Percentiles rank a stretch among this genome's conserved stretches.
Conservation (phyloP, 768 basidiomycete genomes). For the Lactifluus echinatus region DNA sequence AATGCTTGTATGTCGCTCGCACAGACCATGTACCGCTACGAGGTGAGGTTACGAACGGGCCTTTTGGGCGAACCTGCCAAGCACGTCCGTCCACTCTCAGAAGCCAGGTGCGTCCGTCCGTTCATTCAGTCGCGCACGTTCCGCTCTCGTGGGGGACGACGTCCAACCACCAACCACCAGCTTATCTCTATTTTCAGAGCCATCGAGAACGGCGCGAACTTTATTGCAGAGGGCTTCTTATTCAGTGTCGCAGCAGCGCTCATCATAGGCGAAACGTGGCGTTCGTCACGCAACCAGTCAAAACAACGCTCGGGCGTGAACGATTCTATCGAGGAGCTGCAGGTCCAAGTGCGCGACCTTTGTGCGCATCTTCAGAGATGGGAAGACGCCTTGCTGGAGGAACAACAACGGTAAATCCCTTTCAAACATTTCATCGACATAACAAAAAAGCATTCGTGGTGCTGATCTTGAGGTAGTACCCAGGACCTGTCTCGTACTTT, state of each 20-base stretch:
- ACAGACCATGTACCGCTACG: slow-evolving; percentile 67
- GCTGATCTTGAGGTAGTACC: slow-evolving; percentile 33
- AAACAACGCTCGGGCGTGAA: slow-evolving; percentile 67
- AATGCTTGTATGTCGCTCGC: slow-evolving; percentile 63
- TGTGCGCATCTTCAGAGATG: slow-evolving; percentile 33
- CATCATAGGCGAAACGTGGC: slow-evolving; percentile 72
- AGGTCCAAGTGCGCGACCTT: slow-evolving; percentile 38
- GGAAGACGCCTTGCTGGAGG: slow-evolving; percentile 39
- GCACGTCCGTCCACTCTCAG: slow-evolving; percentile 67
- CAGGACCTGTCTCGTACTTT: slow-evolving; percentile 60
- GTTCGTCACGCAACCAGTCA: slow-evolving; percentile 57
- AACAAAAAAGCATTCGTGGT: background rate
- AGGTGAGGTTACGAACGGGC: slow-evolving; percentile 62
- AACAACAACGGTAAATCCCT: slow-evolving; percentile 35
- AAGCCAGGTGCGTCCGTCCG: slow-evolving; percentile 57
- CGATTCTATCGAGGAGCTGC: slow-evolving; percentile 57
- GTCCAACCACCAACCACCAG: too few species aligned
- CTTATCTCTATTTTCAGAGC: slow-evolving; percentile 38
- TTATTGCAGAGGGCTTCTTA: slow-evolving; percentile 77
- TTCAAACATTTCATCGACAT: background rate
- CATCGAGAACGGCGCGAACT: slow-evolving; percentile 79
- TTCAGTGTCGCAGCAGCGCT: slow-evolving; percentile 67
- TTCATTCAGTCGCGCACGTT: too few species aligned
- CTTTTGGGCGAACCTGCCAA: slow-evolving; percentile 71
- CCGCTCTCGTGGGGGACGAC: too few species aligned